Evolutionary conservation across 148 eudicot genomes (phyloP).

Genomic region (Vaccinium corymbosum): DNA sequence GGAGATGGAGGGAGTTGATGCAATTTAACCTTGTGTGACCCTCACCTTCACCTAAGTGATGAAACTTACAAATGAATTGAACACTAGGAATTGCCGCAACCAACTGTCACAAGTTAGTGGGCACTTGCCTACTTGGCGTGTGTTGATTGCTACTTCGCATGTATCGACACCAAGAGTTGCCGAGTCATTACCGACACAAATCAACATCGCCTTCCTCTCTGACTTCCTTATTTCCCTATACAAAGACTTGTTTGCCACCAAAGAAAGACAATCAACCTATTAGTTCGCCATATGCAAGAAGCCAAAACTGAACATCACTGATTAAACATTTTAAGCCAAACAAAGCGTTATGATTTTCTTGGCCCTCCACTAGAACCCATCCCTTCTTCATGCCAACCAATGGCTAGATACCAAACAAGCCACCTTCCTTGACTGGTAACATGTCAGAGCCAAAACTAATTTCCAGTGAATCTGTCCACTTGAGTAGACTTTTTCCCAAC

Average conservation of each 20-base stretch:
- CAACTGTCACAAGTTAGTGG: neutral
- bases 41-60: neutral
- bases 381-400: neutral
- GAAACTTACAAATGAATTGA: neutral
- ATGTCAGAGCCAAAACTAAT: neutral
- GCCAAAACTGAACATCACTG: neutral
- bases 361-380: neutral
- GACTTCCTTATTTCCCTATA: neutral
- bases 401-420: neutral
- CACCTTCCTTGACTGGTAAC: neutral
- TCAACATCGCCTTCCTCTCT: neutral
- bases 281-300: neutral
- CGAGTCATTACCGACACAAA: neutral
- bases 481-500: neutral
- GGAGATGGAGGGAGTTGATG: neutral
- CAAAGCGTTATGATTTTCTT: neutral
- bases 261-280: neutral
- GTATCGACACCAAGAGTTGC: neutral
- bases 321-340: neutral
- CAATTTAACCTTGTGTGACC: neutral
- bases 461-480: neutral
- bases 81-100: neutral
- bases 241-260: neutral
- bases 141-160: neutral
- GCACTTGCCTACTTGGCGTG: neutral